Evolutionary conservation across 345 rosid species (phyloP).

Genomic region (Erysimum cheiranthoides): DNA sequence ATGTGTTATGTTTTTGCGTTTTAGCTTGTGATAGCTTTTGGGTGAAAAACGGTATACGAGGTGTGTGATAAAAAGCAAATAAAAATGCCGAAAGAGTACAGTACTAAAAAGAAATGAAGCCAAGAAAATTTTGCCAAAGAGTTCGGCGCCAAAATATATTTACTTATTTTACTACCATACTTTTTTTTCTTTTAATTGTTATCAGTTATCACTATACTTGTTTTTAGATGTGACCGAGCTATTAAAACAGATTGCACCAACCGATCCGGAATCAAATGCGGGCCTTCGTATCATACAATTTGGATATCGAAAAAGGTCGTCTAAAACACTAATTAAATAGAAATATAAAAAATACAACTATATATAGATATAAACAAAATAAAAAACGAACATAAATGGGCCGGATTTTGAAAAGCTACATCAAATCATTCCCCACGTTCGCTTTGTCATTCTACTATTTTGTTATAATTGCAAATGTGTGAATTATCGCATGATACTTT

Average conservation of each 20-base stretch:
- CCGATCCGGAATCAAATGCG: neutral
- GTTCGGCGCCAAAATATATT: constrained; percentile 17
- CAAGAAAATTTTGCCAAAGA: neutral
- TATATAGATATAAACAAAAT: neutral
- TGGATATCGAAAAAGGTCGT: neutral
- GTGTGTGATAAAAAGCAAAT: neutral
- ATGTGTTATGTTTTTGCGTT: neutral
- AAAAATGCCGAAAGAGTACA: neutral
- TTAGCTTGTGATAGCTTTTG: neutral
- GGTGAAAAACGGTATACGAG: no score
- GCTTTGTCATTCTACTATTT: constrained; percentile 33
- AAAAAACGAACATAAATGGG: neutral
- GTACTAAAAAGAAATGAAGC: neutral
- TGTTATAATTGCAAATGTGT: constrained; percentile 35
- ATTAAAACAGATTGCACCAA: neutral
- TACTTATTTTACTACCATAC: no score
- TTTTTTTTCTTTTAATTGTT: no score
- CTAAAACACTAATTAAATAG: neutral
- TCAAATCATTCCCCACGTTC: constrained; percentile 46
- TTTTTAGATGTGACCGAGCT: neutral
- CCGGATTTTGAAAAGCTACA: constrained; percentile 29
- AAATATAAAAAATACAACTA: neutral
- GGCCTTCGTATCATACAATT: neutral
- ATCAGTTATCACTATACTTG: neutral
- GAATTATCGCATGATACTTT: constrained; percentile 22